Evolutionary conservation across 2,329 filamentous ascomycete species (phyloP).

Genomic region (Calonectria leucothoes): DNA sequence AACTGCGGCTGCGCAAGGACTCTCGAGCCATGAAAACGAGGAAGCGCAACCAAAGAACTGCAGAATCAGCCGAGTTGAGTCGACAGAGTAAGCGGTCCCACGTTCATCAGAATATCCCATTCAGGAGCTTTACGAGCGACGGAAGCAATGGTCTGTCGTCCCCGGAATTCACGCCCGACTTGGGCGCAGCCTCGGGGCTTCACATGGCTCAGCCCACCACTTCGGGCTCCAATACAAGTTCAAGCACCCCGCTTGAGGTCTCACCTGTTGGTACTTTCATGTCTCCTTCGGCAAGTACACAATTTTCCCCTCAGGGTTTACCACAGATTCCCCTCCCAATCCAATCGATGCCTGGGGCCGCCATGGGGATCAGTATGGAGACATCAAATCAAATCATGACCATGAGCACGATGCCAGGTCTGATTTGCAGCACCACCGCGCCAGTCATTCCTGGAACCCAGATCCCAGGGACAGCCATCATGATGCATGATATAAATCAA

Average conservation of each 20-base stretch:
- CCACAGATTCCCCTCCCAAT: not conserved
- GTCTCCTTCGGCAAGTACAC: not conserved
- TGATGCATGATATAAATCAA: not conserved
- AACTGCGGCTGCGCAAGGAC: conserved; percentile 85
- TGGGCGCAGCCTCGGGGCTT: not conserved
- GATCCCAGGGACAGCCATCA: not conserved
- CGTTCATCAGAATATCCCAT: conserved; percentile 30
- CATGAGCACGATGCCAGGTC: not conserved
- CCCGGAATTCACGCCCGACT: not conserved
- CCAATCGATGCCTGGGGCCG: not conserved
- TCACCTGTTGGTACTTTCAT: conserved; percentile 8
- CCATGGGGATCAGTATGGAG: not conserved
- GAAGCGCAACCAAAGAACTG: conserved; percentile 53
- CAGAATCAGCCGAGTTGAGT: conserved; percentile 31
- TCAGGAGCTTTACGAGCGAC: conserved; percentile 26
- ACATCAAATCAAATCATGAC: not conserved
- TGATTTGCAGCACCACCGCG: not conserved
- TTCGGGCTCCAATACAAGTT: conserved; percentile 1
- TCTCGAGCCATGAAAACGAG: conserved; percentile 68
- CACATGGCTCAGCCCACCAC: not conserved
- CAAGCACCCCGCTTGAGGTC: conserved; percentile 10
- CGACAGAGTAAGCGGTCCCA: conserved; percentile 36
- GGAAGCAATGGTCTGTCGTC: conserved; percentile 6
- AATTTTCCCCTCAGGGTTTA: not conserved
- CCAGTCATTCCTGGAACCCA: not conserved